phyloP scores from a whole-genome alignment of 352 stramenopile species.

The Globisporangium viniferum region DNA sequence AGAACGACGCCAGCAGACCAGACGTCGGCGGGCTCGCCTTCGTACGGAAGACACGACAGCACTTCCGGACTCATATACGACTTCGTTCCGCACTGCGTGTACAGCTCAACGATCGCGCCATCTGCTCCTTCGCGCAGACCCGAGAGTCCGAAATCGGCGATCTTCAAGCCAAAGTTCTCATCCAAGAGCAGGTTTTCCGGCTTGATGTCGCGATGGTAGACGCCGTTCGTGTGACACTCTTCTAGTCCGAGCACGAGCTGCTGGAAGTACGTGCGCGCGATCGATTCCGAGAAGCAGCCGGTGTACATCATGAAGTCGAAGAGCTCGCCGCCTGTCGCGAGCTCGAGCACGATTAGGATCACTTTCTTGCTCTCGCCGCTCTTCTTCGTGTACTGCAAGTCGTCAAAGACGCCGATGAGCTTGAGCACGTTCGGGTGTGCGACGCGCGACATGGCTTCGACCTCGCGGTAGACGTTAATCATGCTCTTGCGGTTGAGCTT shows the following conservation, averaged over 20 bases:
- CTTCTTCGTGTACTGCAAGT: constrained; percentile 74
- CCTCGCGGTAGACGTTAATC: constrained; percentile 86
- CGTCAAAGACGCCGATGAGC: constrained; percentile 72
- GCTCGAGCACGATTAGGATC: constrained; percentile 88
- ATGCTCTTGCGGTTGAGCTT: constrained; percentile 81
- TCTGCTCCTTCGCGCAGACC: constrained; percentile 74
- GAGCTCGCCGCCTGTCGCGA: constrained; percentile 84
- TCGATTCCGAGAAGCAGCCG: constrained; percentile 82
- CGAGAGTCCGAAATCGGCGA: constrained; percentile 96
- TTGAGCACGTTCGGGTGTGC: constrained; percentile 79
- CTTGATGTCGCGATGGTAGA: constrained; percentile 94
- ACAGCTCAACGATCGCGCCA: constrained; percentile 58
- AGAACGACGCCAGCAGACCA: constrained; percentile 92
- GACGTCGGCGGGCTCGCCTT: constrained; percentile 85
- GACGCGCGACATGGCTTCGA: constrained; percentile 88
- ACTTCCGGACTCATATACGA: constrained; percentile 95
- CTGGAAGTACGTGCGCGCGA: constrained; percentile 87
- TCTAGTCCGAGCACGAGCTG: constrained; percentile 82
- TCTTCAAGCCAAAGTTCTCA: constrained; percentile 83
- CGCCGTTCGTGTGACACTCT: constrained; percentile 73
- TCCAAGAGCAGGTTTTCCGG: constrained; percentile 92
- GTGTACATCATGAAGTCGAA: constrained; percentile 95
- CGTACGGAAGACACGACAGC: constrained; percentile 76
- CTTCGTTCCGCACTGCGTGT: constrained; percentile 88
- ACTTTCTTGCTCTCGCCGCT: constrained; percentile 69